Conservation (phyloP, 2,329 filamentous ascomycete species). For the Exutisphaerella laricina region DNA sequence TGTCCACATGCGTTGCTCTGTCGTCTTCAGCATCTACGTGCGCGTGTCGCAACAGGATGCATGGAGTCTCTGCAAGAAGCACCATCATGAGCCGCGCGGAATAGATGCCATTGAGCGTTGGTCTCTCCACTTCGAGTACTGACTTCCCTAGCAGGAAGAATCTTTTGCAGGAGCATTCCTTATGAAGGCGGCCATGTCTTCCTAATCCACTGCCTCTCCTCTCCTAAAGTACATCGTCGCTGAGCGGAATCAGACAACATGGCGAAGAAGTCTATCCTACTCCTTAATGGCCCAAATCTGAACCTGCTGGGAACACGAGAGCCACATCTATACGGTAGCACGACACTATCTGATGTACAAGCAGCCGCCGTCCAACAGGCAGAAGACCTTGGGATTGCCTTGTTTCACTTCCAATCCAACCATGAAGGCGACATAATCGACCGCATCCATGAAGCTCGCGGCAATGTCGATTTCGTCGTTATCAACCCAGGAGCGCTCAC, state of each 20-base stretch:
- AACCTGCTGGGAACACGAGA: conserved; percentile 73
- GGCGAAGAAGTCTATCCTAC: conserved; percentile 13
- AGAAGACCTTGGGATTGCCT: conserved; percentile 41
- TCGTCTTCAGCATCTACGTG: no score
- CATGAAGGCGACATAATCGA: conserved; percentile 71
- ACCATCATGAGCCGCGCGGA: no score
- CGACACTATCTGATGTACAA: conserved; percentile 61
- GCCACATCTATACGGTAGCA: conserved; percentile 65
- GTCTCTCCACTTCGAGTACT: no score
- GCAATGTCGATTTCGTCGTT: conserved; percentile 57
- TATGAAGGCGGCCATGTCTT: no score
- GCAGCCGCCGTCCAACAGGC: conserved; percentile 47
- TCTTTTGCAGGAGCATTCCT: no score
- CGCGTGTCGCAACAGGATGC: no score
- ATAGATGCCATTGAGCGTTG: no score
- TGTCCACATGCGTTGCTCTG: no score
- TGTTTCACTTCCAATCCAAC: conserved; percentile 68
- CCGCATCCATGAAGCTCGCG: conserved; percentile 62
- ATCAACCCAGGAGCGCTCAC: conserved; percentile 74
- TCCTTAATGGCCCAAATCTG: conserved; percentile 61
- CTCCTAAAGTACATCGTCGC: no score
- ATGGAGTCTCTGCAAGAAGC: no score
- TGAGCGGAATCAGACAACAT: not conserved
- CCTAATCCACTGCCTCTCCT: no score
- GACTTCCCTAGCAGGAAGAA: no score